Evolutionary conservation across 176 grass and related monocot genomes (phyloP), one percentile per base, ranked within the genome.

Genomic region (Oryza meyeriana): DNA sequence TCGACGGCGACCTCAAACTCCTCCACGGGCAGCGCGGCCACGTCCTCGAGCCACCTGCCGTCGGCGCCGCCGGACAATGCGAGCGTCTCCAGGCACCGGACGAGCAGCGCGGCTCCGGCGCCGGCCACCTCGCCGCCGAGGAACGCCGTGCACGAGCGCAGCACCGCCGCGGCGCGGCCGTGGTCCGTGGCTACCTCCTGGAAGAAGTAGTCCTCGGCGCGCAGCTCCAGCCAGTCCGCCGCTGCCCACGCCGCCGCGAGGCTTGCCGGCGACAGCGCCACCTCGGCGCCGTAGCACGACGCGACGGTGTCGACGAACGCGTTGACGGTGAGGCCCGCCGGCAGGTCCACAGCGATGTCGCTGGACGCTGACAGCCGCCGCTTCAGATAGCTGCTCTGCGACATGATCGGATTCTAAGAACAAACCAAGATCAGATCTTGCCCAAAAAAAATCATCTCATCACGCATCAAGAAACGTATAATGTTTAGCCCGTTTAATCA

Each of bases 161-260:
- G 73, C 58, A 92, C 91, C 33, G 1, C 77, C 1, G 72, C 77
- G 22, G 91, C 93, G 8, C 32, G 72, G 16, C 9, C 63, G 69
- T 86, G 35, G 79, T 94, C 87, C 17, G 85, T 77, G 63, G 93
- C 88, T 35, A 99, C 93, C 61, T 92, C 93, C 45, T 84, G 80
- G 87, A 88, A 91, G 87, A 93, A 99, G 91, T 88, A 99, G 45
- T 88, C 87, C 83, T 94, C 96, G 5, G 87, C 70, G 16, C 72
- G 74, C 68, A 95, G 72, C 73, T 90, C 89, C 66, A 99, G 87
- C 96, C 96, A 95, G 57, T 86, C 89, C n/a, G 85, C 85, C 0
- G 83, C 87, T 28, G 17, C 93, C 83, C 87, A 88, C 9, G 81
- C 55, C 17, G 70, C 83, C 3, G 87, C 83, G 17, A 99, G 84